Conservation (phyloP, 1,284 basidiomycete genomes). For the Apiotrichum mycotoxinovorans region DNA sequence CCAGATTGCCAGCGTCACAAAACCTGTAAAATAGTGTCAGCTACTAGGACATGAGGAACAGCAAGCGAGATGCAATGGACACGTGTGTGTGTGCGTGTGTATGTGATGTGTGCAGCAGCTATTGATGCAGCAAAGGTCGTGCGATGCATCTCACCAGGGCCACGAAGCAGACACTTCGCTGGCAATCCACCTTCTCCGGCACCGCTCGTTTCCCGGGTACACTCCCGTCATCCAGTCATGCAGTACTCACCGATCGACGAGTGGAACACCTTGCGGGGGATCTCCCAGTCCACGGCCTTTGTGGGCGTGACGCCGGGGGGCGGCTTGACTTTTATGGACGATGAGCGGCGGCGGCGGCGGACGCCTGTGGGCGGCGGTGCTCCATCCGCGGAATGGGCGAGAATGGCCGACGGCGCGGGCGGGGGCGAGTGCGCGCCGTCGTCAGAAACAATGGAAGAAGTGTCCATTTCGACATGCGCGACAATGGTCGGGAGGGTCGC, state of each 20-base stretch:
- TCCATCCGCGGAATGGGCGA: conserved; percentile 2
- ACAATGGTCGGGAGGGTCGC: conserved; percentile 34
- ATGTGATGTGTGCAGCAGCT: no score
- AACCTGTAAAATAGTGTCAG: conserved; percentile 59
- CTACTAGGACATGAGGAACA: background rate
- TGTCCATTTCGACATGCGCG: conserved; percentile 26
- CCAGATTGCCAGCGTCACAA: conserved; percentile 73
- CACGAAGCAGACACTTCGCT: background rate
- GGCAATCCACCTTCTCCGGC: no score
- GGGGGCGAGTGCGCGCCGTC: conserved; percentile 15
- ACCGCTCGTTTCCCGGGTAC: no score
- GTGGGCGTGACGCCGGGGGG: conserved; percentile 43
- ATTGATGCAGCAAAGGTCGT: no score
- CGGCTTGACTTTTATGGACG: conserved; percentile 39
- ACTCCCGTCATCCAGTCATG: background rate
- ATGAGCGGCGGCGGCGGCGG: conserved; percentile 33
- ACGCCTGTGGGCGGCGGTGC: conserved; percentile 18
- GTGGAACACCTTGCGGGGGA: conserved; percentile 86
- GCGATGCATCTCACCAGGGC: background rate
- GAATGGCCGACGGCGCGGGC: conserved; percentile 19
- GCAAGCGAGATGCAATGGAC: background rate
- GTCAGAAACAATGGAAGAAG: conserved; percentile 11
- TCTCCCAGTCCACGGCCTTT: conserved; percentile 60
- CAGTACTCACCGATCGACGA: conserved; percentile 73
- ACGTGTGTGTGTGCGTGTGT: conserved; percentile 1